Conservation (phyloP, 345 rosid species). For the Excoecaria agallocha region DNA sequence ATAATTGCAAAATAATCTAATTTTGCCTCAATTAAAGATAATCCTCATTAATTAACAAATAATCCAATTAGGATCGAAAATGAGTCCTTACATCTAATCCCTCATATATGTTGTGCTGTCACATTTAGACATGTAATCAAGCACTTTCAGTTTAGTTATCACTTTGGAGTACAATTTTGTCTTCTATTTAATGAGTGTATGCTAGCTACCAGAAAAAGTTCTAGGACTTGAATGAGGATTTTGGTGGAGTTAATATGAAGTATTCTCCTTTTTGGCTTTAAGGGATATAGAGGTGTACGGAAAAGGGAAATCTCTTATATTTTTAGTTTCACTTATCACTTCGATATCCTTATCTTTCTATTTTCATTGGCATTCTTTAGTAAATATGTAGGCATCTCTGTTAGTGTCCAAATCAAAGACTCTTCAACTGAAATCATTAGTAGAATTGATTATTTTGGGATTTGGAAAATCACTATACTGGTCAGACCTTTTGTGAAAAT, state of each 20-base stretch:
- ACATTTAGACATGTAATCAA: no score
- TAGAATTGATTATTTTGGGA: not conserved
- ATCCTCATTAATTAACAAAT: no score
- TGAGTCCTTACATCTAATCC: no score
- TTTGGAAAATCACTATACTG: slow-evolving; percentile 1
- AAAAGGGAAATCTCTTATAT: not conserved
- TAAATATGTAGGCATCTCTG: not conserved
- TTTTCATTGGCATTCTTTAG: not conserved
- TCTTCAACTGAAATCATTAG: not conserved
- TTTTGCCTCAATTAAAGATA: no score
- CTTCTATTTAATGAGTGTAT: no score
- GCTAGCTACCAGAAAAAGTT: no score
- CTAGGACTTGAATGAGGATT: not conserved
- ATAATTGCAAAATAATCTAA: no score
- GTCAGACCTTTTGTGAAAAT: not conserved
- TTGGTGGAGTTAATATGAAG: not conserved
- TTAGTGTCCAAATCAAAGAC: not conserved
- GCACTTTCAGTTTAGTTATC: no score
- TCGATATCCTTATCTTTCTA: not conserved
- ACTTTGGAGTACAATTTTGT: no score
- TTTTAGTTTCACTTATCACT: not conserved
- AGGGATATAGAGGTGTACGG: not conserved
- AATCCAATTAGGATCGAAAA: no score
- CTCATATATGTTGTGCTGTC: no score
- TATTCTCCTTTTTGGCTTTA: not conserved